phyloP scores from a whole-genome alignment of 148 eudicot genomes.

The Euryodendron excelsum region DNA sequence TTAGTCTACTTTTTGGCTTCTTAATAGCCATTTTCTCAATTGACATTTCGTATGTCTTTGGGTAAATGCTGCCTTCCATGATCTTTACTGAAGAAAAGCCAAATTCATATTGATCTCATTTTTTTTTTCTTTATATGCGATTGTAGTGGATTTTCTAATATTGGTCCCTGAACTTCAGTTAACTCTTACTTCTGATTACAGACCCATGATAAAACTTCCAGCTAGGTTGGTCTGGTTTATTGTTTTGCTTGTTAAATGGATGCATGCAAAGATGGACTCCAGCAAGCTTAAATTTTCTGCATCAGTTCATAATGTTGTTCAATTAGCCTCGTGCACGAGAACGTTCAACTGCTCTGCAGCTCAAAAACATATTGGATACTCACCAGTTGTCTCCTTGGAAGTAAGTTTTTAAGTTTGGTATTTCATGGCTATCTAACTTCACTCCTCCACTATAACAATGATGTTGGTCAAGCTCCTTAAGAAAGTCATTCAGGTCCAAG shows the following conservation, averaged over 20 bases:
- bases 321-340: slow-evolving; percentile 56
- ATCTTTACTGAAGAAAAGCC: background rate
- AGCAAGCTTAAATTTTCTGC: slow-evolving; percentile 34
- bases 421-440: background rate
- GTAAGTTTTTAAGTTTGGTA: slow-evolving; percentile 40
- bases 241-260: slow-evolving; percentile 49
- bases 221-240: slow-evolving; percentile 36
- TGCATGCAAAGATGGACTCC: slow-evolving; percentile 47
- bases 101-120: background rate
- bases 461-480: background rate
- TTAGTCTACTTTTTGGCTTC: background rate
- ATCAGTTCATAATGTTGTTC: slow-evolving; percentile 44
- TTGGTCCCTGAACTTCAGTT: slow-evolving; percentile 15
- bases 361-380: slow-evolving; percentile 60
- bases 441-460: background rate
- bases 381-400: slow-evolving; percentile 72
- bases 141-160: background rate
- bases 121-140: no score
- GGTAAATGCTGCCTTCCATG: background rate
- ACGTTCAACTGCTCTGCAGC: slow-evolving; percentile 84
- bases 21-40: background rate
- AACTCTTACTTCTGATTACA: slow-evolving; percentile 31
- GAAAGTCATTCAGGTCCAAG: background rate
- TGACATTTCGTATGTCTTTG: no score
- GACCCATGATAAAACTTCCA: slow-evolving; percentile 77